Evolutionary conservation across 2,329 filamentous ascomycete species (phyloP).

Genomic region (Penicillium corylophilum): DNA sequence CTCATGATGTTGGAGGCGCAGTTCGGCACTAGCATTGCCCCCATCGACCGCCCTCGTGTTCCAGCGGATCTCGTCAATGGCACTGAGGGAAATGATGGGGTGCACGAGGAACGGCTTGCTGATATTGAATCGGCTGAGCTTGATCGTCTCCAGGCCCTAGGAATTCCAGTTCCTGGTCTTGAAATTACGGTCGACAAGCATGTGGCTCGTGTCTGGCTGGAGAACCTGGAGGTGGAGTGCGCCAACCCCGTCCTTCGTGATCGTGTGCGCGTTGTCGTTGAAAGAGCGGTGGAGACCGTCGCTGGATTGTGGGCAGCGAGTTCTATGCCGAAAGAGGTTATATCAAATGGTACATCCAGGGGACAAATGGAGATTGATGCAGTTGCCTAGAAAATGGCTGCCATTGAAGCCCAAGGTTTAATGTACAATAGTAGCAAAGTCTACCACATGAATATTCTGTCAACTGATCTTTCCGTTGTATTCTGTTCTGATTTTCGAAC

Average conservation of each 20-base stretch:
- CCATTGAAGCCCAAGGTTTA: constrained; percentile 23
- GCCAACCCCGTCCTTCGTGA: constrained; percentile 74
- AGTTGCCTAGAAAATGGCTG: constrained; percentile 20
- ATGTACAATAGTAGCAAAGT: constrained; percentile 19
- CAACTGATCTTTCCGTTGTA: constrained; percentile 1
- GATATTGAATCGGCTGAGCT: constrained; percentile 67
- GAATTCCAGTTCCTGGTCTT: constrained; percentile 87
- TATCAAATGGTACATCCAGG: constrained; percentile 24
- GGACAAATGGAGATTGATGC: constrained; percentile 13
- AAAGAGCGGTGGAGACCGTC: constrained; percentile 83
- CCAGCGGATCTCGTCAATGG: constrained; percentile 23
- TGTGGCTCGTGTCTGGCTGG: constrained; percentile 85
- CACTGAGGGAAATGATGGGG: constrained; percentile 27
- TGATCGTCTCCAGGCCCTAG: constrained; percentile 73
- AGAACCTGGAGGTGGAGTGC: constrained; percentile 88
- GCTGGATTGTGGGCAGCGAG: constrained; percentile 61
- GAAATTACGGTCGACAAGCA: constrained; percentile 85
- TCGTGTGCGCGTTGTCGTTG: constrained; percentile 82
- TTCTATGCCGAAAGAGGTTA: constrained; percentile 21
- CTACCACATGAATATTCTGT: not conserved
- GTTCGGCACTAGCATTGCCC: constrained; percentile 82
- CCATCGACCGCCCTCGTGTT: constrained; percentile 65
- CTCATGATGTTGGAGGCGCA: constrained; percentile 97
- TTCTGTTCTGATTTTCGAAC: not conserved
- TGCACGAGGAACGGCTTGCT: constrained; percentile 49